Conservation (phyloP, 2,329 filamentous ascomycete species). For the Pseudodiploospora longispora region DNA sequence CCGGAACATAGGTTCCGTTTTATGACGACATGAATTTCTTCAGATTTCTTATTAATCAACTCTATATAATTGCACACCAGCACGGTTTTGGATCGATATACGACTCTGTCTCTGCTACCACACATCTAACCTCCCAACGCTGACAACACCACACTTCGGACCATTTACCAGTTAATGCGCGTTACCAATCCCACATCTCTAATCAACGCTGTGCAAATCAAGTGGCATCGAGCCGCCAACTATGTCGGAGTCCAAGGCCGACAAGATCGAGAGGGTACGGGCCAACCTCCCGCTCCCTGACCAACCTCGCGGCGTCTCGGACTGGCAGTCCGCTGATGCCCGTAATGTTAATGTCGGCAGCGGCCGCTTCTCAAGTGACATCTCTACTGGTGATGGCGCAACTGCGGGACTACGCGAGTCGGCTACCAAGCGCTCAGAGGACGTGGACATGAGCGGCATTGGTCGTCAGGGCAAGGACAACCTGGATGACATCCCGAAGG, state of each 20-base stretch:
- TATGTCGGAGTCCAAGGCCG: conserved; percentile 47
- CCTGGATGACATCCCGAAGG: no score
- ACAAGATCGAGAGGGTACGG: conserved; percentile 59
- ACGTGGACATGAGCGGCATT: no score
- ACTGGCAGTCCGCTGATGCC: conserved; percentile 67
- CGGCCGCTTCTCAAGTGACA: conserved; percentile 44
- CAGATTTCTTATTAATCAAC: no score
- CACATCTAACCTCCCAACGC: no score
- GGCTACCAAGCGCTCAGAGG: conserved; percentile 51
- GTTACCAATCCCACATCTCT: neutral
- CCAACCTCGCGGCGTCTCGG: conserved; percentile 64
- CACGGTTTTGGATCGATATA: no score
- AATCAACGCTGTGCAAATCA: neutral
- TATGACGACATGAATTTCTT: no score
- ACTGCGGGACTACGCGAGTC: conserved; percentile 49
- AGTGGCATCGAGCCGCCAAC: no score
- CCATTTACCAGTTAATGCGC: neutral
- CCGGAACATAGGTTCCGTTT: no score
- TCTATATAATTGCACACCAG: no score
- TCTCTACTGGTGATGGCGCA: conserved; percentile 41
- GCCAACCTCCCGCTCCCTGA: conserved; percentile 74
- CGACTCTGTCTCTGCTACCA: no score
- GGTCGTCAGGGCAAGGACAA: no score
- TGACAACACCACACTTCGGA: no score
- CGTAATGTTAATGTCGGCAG: conserved; percentile 63